Evolutionary conservation across 2,329 filamentous ascomycete species (phyloP).

Genomic region (Shiraia bambusicola): DNA sequence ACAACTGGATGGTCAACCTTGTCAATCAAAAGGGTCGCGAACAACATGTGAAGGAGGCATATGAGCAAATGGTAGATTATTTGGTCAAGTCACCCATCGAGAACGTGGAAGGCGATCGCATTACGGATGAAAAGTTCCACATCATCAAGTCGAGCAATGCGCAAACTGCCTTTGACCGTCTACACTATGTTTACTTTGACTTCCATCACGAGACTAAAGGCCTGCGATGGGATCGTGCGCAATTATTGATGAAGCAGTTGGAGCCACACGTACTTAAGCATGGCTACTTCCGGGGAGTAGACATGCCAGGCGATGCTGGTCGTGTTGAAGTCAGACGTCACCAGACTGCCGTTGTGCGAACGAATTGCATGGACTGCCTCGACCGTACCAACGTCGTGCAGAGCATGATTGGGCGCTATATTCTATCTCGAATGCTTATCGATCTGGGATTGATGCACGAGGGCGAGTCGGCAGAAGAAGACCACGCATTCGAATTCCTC

Average conservation of each 20-base stretch:
- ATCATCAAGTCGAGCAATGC: constrained; percentile 66
- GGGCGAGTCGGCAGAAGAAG: constrained; percentile 77
- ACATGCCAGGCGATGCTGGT: constrained; percentile 74
- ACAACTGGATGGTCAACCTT: constrained; percentile 95
- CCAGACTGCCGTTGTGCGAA: constrained; percentile 89
- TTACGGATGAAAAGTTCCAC: constrained; percentile 78
- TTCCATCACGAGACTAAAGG: constrained; percentile 98
- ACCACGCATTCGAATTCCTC: constrained; percentile 78
- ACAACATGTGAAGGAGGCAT: constrained; percentile 84
- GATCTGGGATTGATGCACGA: constrained; percentile 77
- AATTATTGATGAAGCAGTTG: constrained; percentile 80
- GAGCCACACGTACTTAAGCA: constrained; percentile 74
- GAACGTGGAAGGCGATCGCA: constrained; percentile 62
- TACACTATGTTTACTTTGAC: constrained; percentile 98
- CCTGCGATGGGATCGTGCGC: constrained; percentile 86
- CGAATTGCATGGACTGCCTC: constrained; percentile 99
- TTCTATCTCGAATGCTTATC: constrained; percentile 82
- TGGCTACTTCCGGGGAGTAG: constrained; percentile 89
- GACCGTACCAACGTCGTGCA: constrained; percentile 98
- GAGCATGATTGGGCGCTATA: constrained; percentile 90
- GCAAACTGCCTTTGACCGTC: constrained; percentile 70
- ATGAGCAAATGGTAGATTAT: constrained; percentile 82
- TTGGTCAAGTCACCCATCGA: constrained; percentile 71
- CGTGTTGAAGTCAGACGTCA: constrained; percentile 76
- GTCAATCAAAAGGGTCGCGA: constrained; percentile 97